Base-by-base conservation (phyloP, 83 land plant species). In the Diphasiastrum complanatum region DNA sequence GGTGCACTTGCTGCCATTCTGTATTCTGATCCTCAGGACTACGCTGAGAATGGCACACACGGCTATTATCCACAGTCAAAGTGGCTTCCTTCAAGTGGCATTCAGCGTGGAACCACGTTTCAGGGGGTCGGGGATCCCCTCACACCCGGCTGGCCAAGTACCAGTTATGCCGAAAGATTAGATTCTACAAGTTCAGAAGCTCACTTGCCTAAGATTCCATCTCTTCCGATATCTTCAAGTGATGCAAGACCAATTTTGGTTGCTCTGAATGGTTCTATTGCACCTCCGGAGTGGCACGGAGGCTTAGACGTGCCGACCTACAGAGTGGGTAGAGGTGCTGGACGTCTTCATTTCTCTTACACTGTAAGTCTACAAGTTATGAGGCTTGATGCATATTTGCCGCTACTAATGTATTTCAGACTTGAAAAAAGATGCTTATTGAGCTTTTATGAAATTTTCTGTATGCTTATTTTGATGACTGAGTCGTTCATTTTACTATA, bases 91-190 rank as follows among this genome's bases (percentile, higher is more conserved):
- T 66, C 72, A 25, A 60, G 55, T 60, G 72, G 72, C 31, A 45
- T 49, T 0, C 72, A 69, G 34, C 46, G 72, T 26, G 72, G 72
- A 11, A 8, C 72, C 41, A 66, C 61, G 11, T 69, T 4, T 48
- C 49, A 36, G 33, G 72, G 72, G 16, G 49, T 46, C 12, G 72
- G 72, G 32, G 72, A 69, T 26, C 72, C 72, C 11, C 47, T 61
- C 31, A 69, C 72, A 12, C 72, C 72, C 5, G 72, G 72, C 5
- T 69, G 72, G 72, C 51, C 67, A 23, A 69, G 72, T 37, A 63
- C 53, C 31, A 10, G 57, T 6, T 35, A 49, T 23, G 65, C 72
- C 19, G 72, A 69, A 33, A 30, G 72, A 34, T 24, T 69, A n/a
- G 19, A 32, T 14, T 10, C 12, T 28, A 32, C 27, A 29, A 43